phyloP scores from a whole-genome alignment of 306 rosid species.

The Abrus pulchellus region DNA sequence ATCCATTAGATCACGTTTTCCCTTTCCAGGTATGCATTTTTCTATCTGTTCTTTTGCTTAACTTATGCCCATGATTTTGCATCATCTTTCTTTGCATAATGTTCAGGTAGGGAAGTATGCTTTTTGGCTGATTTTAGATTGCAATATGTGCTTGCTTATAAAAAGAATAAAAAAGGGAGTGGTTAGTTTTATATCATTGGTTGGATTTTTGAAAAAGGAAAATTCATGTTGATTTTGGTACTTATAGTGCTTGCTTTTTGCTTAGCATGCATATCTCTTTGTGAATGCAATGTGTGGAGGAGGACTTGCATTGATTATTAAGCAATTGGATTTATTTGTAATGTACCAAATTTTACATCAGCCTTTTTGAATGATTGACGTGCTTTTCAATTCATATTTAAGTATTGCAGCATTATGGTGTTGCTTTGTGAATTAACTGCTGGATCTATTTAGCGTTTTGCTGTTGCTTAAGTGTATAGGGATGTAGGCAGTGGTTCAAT shows the following conservation, averaged over 20 bases:
- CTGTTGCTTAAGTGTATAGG: too few species aligned
- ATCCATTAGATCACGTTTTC: conserved; percentile 73
- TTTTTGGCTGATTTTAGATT: background rate
- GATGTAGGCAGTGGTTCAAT: too few species aligned
- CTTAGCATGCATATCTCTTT: background rate
- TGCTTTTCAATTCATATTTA: background rate
- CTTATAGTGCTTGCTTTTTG: background rate
- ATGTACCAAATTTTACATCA: too few species aligned
- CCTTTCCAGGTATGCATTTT: conserved; percentile 70
- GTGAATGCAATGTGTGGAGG: background rate
- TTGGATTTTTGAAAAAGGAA: background rate
- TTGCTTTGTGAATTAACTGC: background rate
- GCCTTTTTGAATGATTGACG: background rate
- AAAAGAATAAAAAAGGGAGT: background rate
- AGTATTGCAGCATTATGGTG: background rate
- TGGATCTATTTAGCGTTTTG: background rate
- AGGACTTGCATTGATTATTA: too few species aligned
- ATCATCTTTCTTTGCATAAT: background rate
- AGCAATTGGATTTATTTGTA: too few species aligned
- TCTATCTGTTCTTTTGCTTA: background rate
- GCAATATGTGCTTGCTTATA: background rate
- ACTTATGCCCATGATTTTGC: conserved; percentile 10
- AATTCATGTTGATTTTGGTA: background rate
- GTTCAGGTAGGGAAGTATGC: background rate
- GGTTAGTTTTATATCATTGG: background rate